Base-by-base conservation (phyloP, 108 stramenopile species). In the Cylindrotheca fusiformis region DNA sequence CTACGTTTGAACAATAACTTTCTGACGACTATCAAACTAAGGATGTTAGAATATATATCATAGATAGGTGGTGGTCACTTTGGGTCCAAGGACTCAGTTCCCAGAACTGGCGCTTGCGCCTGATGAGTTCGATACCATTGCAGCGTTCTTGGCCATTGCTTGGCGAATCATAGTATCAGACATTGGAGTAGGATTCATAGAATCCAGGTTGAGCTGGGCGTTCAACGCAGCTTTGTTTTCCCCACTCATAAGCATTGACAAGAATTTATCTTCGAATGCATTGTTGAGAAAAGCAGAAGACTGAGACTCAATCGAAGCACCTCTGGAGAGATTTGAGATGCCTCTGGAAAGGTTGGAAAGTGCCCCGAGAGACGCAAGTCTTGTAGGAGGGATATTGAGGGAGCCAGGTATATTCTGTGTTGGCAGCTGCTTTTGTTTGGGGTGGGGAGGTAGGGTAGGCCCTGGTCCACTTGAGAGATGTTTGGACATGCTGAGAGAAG, bases 211-310 rank as follows among this genome's bases (percentile, higher is more conserved):
- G 25, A 25, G 8, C 10, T 63, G 50, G 8, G 17, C 28, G 12
- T 56, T 26, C 24, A 49, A 48, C 14, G 17, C 33, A 20, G 31
- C 21, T 1, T 28, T 17, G 8, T 62, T 77, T 21, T 74, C 80
- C 18, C 78, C 72, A 58, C 80, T 58, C 85, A 91, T 85, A 23
- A 90, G 72, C 63, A 80, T 82, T 14, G 82, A 77, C 46, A 87
- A 87, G 61, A 87, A 76, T 60, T 91, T 86, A 48, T 87, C 86
- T 55, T 91, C 90, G 78, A 82, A 88, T 3, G 79, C 73, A 70
- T 85, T 88, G 29, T 71, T 69, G 10, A 91, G 31, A 17, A 86
- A 46, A 17, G 65, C 67, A 22, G 80, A 67, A 14, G 78, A 60
- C 50, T 76, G 72, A 1, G 77, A 80, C 63, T 83, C 75, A 4